Percentiles rank a stretch among this genome's conserved stretches.
These are phyloP conservation scores for Calonectria pseudoreteaudii DNA, from an alignment of 2,329 filamentous ascomycete species.

Conservation along the genomic window DNA sequence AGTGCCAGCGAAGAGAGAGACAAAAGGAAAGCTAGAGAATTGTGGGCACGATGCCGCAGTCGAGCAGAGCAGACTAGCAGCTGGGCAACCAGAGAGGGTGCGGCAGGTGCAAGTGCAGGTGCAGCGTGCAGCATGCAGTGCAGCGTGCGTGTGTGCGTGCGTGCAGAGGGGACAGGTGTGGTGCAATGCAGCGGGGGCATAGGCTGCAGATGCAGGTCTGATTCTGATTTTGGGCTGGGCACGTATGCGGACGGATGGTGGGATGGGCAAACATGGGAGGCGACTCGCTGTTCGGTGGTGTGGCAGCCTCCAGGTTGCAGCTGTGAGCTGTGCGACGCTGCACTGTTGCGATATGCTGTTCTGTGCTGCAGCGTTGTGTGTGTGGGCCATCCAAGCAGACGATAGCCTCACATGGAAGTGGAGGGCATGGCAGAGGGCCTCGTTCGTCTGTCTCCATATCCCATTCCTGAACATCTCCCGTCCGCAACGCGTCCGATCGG, in stretches of 20 bases:
- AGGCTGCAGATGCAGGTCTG: conserved; percentile 24
- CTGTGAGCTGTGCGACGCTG: conserved; percentile 16
- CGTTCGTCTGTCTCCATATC: background rate
- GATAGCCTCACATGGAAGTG: conserved; percentile 7
- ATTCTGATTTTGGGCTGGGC: conserved; percentile 15
- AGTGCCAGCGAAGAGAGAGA: conserved; percentile 22
- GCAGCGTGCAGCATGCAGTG: conserved; percentile 5
- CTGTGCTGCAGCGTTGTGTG: conserved; percentile 13
- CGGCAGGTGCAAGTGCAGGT: conserved; percentile 16
- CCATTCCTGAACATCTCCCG: background rate
- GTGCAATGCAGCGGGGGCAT: conserved; percentile 22
- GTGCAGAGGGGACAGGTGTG: conserved; percentile 17
- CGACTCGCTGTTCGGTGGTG: conserved; percentile 16
- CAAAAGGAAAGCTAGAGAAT: conserved; percentile 8
- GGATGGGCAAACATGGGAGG: conserved; percentile 2
- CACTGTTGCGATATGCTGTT: conserved; percentile 11
- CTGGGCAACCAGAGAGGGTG: conserved; percentile 16
- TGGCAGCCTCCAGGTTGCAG: background rate
- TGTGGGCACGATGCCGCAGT: conserved; percentile 22
- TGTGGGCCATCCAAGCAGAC: conserved; percentile 6
- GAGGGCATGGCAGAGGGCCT: background rate
- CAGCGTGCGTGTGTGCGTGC: conserved; percentile 6
- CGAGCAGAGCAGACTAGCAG: background rate
- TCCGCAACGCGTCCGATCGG: background rate
- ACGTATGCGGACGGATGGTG: background rate